Base-by-base conservation (phyloP, 805 yeast species). In the Ogataea pilisensis region DNA sequence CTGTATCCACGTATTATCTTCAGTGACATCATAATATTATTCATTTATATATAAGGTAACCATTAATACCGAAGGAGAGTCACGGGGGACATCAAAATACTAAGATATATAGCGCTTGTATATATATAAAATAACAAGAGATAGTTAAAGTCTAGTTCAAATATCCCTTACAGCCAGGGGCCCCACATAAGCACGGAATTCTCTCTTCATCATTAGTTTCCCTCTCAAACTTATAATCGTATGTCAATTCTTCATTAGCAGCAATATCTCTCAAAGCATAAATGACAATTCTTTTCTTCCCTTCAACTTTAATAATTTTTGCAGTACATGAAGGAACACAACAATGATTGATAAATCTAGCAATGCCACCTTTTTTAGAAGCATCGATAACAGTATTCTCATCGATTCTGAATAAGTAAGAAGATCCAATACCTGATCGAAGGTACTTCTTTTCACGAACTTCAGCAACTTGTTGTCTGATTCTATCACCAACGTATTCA, bases 291-390 rank as follows among this genome's bases (percentile, higher is more conserved):
- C 98, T 75, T 64, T 87, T 88, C 54, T 77, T 82, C 4, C 97
- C 97, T 44, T 89, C 97, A 30, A 89, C 97, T 61, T 88, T 88
- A 55, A 90, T 90, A 56, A 93, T 89, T 58, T 90, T 91, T 2
- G 99, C 98, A 0, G 95, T 89, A 65, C 99, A 93, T 51, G 95
- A 89, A 1, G 99, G 99, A 39, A 84, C 85, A 66, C 99, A 93
- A 60, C 97, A 89, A 61, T 93, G 99, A 55, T 93, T 93, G 60
- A 93, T 93, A 57, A 93, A 93, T 45, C 99, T 72, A 0, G 99
- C 98, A 54, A 90, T 90, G 3, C 98, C 97, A 21, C 99, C 99
- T 48, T 82, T 85, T 58, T 90, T 91, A 0, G 98, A 91, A 6
- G 99, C 99, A 66, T 93, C 99, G 41, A 93, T 85, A 8, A 93